Conservation (phyloP, 108 stramenopile genomes). For the Mediolabrus comicus region DNA sequence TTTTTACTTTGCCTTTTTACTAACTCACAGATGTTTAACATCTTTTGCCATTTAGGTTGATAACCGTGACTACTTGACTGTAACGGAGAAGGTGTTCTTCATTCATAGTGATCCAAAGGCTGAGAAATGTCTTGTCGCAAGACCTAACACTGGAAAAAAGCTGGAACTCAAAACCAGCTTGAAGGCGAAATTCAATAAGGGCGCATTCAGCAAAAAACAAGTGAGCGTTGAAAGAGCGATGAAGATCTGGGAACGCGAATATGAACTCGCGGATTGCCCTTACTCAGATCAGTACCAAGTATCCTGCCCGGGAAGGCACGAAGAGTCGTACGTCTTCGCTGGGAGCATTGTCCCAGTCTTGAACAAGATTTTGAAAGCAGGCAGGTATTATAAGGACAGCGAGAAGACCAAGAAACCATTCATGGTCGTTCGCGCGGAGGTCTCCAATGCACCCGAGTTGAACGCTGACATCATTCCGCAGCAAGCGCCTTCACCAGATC, state of each 20-base stretch:
- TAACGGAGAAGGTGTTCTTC: neutral
- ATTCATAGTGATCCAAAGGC: neutral
- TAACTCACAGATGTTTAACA: no score
- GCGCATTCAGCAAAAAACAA: neutral
- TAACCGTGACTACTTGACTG: neutral
- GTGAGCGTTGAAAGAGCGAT: neutral
- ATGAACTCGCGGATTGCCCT: neutral
- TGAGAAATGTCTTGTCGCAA: neutral
- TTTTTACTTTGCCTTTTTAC: no score
- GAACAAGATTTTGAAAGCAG: neutral
- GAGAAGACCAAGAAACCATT: slow-evolving; percentile 1
- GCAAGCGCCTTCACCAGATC: neutral
- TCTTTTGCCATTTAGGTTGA: no score
- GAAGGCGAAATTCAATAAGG: neutral
- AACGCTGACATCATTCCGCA: neutral
- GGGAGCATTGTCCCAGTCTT: neutral
- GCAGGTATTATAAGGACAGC: neutral
- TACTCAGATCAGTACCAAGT: neutral
- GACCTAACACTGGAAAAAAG: neutral
- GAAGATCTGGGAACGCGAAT: neutral
- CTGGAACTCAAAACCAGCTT: neutral
- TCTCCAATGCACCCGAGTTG: slow-evolving; percentile 31
- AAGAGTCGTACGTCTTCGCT: neutral
- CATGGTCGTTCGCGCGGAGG: neutral
- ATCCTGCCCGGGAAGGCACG: neutral